Base-by-base conservation (phyloP, 306 rosid species). In the Ochetophila trinervis region DNA sequence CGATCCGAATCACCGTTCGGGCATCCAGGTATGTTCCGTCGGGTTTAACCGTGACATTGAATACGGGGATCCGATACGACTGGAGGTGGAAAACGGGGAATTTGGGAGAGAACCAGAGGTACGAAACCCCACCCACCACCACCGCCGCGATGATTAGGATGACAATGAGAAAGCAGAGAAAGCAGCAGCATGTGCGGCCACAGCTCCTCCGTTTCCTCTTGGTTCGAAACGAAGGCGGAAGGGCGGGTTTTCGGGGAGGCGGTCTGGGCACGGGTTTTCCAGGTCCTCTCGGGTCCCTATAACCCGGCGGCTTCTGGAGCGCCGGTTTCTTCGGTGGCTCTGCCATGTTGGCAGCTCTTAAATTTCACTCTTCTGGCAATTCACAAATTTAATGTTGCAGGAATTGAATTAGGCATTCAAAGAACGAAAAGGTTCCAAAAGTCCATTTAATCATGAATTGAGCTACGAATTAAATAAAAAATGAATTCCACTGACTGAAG, bases 221-320 rank as follows among this genome's bases (percentile, higher is more conserved):
- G 16, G 69, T 84, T 3, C 11, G 74, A 56, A 78, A 77, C 5
- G 90, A 35, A 3, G 83, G 67, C 3, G 95, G 90, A 5, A 82
- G 66, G 6, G 15, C 52, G 4, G 72, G 70, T 21, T 73, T 87
- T n/a, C 89, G 66, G 5, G 40, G 51, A 1, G 77, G 75, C 0
- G 78, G 79, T 15, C 58, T 68, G 27, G 77, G 50, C 42, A 52
- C 17, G 18, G 73, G 74, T 22, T 2, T 50, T 16, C 19, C 37
- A 2, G 82, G 60, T 5, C 12, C 5, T 24, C 1, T 40, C 14
- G 85, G 80, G 70, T 77, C 82, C 47, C 61, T 72, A 57, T 75
- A 84, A 3, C 91, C 93, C 3, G 98, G 98, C 8, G 98, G 98
- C 56, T 84, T 89, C 74, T 84, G 83, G 54, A 92, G 85, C 0